Evolutionary conservation across 805 yeast genomes (phyloP), one percentile per base, ranked within the genome.

Genomic region (Kurtzmaniella cleridarum): DNA sequence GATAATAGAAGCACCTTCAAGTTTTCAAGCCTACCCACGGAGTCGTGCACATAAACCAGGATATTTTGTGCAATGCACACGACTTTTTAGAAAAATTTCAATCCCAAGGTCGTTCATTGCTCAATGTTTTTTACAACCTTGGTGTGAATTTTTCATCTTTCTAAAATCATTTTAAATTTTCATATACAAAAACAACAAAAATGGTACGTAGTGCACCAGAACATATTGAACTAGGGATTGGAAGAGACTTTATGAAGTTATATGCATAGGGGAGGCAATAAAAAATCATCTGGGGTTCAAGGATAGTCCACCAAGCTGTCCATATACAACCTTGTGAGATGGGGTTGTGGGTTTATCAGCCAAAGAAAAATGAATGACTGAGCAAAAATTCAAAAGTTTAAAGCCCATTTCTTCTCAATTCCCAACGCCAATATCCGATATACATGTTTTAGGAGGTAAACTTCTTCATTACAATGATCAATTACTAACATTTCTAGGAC

Each of bases 401-500:
- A n/a, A n/a, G n/a, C n/a, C n/a, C n/a, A n/a, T n/a, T n/a, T n/a
- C n/a, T n/a, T n/a, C n/a, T n/a, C n/a, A n/a, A n/a, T n/a, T n/a
- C n/a, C n/a, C n/a, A n/a, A n/a, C n/a, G n/a, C n/a, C n/a, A n/a
- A n/a, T n/a, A n/a, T n/a, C n/a, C n/a, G n/a, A n/a, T n/a, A n/a
- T n/a, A n/a, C n/a, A n/a, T n/a, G n/a, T n/a, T n/a, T n/a, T n/a
- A n/a, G n/a, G n/a, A n/a, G n/a, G n/a, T n/a, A n/a, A n/a, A n/a
- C n/a, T n/a, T n/a, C n/a, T n/a, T n/a, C n/a, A n/a, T n/a, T n/a
- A n/a, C n/a, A 30, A 20, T 26, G 26, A 17, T 37, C 35, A 35
- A 30, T 23, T 36, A 40, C 48, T 44, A 42, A 44, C 48, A 42
- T 27, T 40, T 20, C n/a, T 34, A 67, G 79, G 79, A 74, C 62